Base-by-base conservation (phyloP, 2,329 filamentous ascomycete genomes). In the Stachybotrys chartarum region DNA sequence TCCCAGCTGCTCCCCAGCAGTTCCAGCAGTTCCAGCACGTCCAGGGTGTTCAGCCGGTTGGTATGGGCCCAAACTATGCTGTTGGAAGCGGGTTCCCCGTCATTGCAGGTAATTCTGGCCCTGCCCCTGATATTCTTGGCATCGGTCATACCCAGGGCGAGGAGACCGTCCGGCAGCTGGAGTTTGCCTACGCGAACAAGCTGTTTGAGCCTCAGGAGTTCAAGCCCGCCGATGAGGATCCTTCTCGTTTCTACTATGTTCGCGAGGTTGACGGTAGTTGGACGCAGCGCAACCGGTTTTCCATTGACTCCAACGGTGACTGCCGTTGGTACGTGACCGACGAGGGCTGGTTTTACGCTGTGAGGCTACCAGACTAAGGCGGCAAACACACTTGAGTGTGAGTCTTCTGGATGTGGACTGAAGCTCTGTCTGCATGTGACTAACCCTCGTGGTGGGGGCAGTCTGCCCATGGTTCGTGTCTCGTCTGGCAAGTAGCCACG, bases 251-350 rank as follows among this genome's bases (percentile, higher is more conserved):
- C 72, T 87, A 86, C 71, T 82, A 78, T 72, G 76, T 80, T 62
- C 79, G 81, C 56, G 82, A 86, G 70, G 69, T 80, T 60, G 82
- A 86, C 67, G 78, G 80, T 52, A 76, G 78, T 57, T 86, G 79
- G 78, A 79, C 78, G 42, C 75, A 83, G 68, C 78, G 81, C 66
- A 82, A 76, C 66, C 80, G 83, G 35, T 76, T 77, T 67, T 79
- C 81, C 54, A 82, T 87, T 67, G 83, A 86, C 65, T 73, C 76
- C 64, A 75, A 83, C 63, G 78, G 77, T 31, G 72, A 77, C 54
- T 77, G 75, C 61, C 77, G 81, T 55, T 87, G 84, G 84, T 86
- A 81, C 64, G 73, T 82, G 55, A 77, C 76, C 57, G 72, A 78
- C 52, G 75, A 78, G 55, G 83, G 83, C 30, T 74, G 77, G 64